Base-by-base conservation (phyloP, 2,329 filamentous ascomycete genomes). In the Scytalidium sp. region DNA sequence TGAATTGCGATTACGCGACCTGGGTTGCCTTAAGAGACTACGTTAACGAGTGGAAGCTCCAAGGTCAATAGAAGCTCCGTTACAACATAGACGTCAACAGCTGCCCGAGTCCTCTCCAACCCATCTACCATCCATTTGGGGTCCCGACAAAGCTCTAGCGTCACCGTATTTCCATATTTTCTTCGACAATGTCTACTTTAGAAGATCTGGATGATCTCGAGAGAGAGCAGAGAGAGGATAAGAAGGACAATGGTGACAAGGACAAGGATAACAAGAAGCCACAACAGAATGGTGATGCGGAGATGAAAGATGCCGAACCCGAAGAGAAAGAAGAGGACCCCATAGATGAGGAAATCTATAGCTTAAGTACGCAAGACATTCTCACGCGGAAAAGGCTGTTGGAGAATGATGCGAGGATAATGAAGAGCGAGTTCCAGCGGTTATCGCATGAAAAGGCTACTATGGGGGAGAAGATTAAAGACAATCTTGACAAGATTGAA, bases 391-490 rank as follows among this genome's bases (percentile, higher is more conserved):
- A 86, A 76, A 86, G 92, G 65, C 80, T 99, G 66, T 79, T 99
- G 58, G 94, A 99, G 73, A 99, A 99, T 72, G 94, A 99, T 72
- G 88, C 94, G 64, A 83, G 94, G 64, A 97, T 99, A 73, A 97
- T 99, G 91, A 93, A 88, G 79, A 96, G 91, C 78, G 94, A 99
- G 72, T 91, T 84, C 63, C 92, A 96, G 68, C 87, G 94, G 61
- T 79, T 99, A 74, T 88, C 87, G 63, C 94, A 99, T 65, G 94
- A 99, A 75, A 96, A 96, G 75, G 84, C 87, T 45, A 86, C 90
- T 44, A 99, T 99, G 94, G 85, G 85, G 51, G 93, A 97, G 72
- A 97, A 97, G 79, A 97, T 99, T 72, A 97, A 97, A 80, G 94
- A 99, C 69, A 99, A 99, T 66, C 75, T 90, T 64, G 95, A 99